phyloP scores from a whole-genome alignment of 257 asterid genomes.

The Prunella vulgaris region DNA sequence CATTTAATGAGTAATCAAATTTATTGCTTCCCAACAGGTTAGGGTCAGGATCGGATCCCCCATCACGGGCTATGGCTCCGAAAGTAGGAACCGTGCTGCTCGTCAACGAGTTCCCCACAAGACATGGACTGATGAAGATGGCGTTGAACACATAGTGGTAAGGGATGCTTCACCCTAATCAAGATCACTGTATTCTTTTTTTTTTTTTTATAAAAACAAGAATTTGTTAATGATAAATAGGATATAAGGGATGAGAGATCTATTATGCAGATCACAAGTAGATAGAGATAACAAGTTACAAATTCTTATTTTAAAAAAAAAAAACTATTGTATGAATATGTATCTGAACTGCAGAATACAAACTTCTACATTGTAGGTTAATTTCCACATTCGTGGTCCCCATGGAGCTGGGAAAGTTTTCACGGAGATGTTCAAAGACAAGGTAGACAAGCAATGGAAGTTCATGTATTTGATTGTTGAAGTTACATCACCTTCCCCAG shows the following conservation, averaged over 20 bases:
- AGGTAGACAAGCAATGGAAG: conserved; percentile 84
- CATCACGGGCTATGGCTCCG: conserved; percentile 84
- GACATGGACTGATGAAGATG: conserved; percentile 84
- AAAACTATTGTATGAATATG: too few species aligned
- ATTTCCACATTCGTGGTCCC: conserved; percentile 87
- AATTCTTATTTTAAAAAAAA: too few species aligned
- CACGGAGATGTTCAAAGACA: conserved; percentile 90
- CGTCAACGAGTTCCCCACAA: conserved; percentile 85
- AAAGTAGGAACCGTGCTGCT: conserved; percentile 91
- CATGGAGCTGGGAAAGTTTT: conserved; percentile 83
- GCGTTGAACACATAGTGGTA: conserved; percentile 82
- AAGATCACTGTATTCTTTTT: neutral
- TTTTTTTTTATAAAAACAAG: too few species aligned
- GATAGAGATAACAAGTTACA: too few species aligned
- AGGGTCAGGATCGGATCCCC: conserved; percentile 85
- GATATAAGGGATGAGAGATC: too few species aligned
- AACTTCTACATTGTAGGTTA: conserved; percentile 46
- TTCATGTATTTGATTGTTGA: conserved; percentile 77
- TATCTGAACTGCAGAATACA: neutral
- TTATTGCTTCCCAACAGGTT: conserved; percentile 44
- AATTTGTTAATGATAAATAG: too few species aligned
- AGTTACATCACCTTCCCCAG: conserved; percentile 61
- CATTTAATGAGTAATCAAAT: neutral
- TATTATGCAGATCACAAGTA: too few species aligned
- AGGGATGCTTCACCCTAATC: neutral